phyloP scores from a whole-genome alignment of 805 yeast genomes.

The Candida palmyrensis region DNA sequence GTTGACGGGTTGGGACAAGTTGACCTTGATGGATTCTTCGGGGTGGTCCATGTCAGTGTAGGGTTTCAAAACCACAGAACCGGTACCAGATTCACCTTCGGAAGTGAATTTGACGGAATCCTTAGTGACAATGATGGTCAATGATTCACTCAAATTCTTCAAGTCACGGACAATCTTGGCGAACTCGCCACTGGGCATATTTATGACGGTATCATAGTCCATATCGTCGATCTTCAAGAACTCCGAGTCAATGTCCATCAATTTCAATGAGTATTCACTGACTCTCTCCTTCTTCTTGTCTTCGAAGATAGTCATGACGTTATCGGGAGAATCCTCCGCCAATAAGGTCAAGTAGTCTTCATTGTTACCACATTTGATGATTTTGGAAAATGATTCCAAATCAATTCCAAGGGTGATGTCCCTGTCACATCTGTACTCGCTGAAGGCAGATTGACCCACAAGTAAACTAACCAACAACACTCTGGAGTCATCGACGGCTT shows the following conservation, averaged over 20 bases:
- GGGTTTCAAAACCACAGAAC: constrained; percentile 82
- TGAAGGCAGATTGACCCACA: constrained; percentile 84
- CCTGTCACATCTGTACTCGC: constrained; percentile 92
- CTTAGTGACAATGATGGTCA: constrained; percentile 81
- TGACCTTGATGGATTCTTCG: constrained; percentile 68
- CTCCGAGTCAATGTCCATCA: constrained; percentile 96
- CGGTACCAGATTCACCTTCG: constrained; percentile 89
- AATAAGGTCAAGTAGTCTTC: constrained; percentile 82
- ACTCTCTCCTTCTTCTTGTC: constrained; percentile 87
- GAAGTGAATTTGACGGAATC: constrained; percentile 86
- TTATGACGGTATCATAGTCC: constrained; percentile 81
- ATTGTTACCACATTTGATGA: constrained; percentile 86
- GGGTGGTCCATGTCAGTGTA: constrained; percentile 76
- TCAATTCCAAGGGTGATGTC: constrained; percentile 90
- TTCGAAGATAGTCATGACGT: constrained; percentile 78
- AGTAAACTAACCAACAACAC: constrained; percentile 84
- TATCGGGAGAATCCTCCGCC: constrained; percentile 86
- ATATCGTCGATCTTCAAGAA: constrained; percentile 90
- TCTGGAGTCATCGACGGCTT: constrained; percentile 97
- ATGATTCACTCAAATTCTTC: constrained; percentile 79
- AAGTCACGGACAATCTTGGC: constrained; percentile 87
- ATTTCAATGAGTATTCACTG: constrained; percentile 83
- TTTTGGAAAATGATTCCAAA: constrained; percentile 79
- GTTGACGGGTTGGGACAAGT: constrained; percentile 80
- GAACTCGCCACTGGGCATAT: constrained; percentile 85